Base-by-base conservation (phyloP, 495 filamentous ascomycete species). In the Talaromyces adpressus region DNA sequence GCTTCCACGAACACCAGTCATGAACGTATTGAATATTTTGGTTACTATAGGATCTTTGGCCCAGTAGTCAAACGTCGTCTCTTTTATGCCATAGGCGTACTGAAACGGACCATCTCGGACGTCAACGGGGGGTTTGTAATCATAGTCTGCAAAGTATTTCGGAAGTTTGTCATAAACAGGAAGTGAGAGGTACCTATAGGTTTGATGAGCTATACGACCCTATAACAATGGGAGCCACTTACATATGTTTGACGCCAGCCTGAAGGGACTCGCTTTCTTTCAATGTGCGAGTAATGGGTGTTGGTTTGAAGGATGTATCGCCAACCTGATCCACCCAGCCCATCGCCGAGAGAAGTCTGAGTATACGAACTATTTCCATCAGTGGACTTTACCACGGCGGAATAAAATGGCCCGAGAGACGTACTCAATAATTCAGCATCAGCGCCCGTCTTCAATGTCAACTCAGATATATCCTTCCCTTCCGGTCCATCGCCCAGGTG, bases 31-130 rank as follows among this genome's bases (percentile, higher is more conserved):
- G 61, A 70, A 70, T 30, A 60, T 61, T 6, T 59, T 59, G 4
- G 66, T 62, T 1, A 36, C 57, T 22, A 41, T 62, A 4, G 34
- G 67, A 47, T 57, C 52, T 52, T 63, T 57, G 5, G 51, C 57
- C 30, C 70, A 62, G 69, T 71, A 68, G n/a, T 72, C 65, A 57
- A 72, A 79, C 25, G 66, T 67, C 2, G 54, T 56, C 0, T 76
- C 62, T 7, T 73, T 67, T 3, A 73, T 75, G 59, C 72, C 68
- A 23, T 69, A 64, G 2, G 70, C 75, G 39, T 75, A 71, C 51
- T 81, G 78, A 53, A 77, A 72, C 1, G 77, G 71, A 11, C 77
- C 74, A 59, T 79, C 64, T 53, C 45, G 65, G 6, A 58, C 63
- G 14, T 71, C 70, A 4, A 32, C 29, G 0, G 72, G 73, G 47